Base-by-base conservation (phyloP, 352 stramenopile genomes). In the Globisporangium middletonii region DNA sequence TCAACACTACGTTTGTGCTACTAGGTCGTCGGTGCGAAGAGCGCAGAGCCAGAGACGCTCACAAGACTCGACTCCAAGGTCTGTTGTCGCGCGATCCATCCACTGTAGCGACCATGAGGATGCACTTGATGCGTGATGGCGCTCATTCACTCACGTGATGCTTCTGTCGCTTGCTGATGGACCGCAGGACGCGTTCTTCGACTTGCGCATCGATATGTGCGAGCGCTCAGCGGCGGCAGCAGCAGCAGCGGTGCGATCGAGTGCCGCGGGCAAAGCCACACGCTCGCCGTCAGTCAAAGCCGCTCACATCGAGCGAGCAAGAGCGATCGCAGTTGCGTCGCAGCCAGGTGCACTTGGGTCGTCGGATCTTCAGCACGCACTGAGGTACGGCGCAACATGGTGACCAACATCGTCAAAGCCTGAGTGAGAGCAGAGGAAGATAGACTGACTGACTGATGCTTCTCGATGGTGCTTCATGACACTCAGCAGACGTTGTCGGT, bases 401-500 rank as follows among this genome's bases (percentile, higher is more conserved):
- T 45, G n/a, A 13, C 38, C 9, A 41, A 8, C 35, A 13, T 41
- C 16, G 38, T 48, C 30, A 38, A 9, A 38, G 33, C 33, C 33
- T 26, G 18, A 28, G 9, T 38, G n/a, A 16, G 1, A 37, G 47
- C 15, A 23, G 12, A 9, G 12, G 2, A n/a, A 38, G 11, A 41
- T 4, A 23, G 7, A 18, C 8, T 11, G 26, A 7, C n/a, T n/a
- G 7, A 12, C 6, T 44, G 23, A 30, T 11, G 11, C 41, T 3
- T 43, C 18, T 38, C 4, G 15, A 38, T 38, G 12, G 13, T 7
- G 23, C 11, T 35, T 41, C 18, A 13, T 23, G 35, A 11, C 55
- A 1, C 19, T 19, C 33, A 28, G 11, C 18, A 88, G 81, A 51
- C 69, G 81, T 23, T 89, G 79, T 43, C 73, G 83, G 43, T 91